These are phyloP conservation scores for Albatrellus ellisii DNA, from an alignment of 768 basidiomycete species.

Conservation along the genomic window DNA sequence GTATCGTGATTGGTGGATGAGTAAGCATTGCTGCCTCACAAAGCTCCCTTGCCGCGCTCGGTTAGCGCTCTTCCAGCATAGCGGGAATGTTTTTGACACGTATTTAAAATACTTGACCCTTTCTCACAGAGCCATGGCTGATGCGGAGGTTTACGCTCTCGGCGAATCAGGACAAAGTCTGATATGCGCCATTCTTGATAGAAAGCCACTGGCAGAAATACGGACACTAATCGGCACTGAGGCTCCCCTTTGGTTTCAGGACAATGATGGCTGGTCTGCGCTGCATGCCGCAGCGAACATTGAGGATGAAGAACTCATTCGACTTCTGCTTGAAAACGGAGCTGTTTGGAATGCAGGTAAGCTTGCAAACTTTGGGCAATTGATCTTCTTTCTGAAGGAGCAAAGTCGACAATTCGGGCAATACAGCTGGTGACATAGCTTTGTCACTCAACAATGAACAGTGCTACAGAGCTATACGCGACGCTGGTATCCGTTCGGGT, in stretches of 20 bases:
- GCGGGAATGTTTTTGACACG: too few species aligned
- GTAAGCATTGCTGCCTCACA: too few species aligned
- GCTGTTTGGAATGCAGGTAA: slow-evolving; percentile 85
- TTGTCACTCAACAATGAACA: slow-evolving; percentile 68
- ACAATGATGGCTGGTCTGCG: slow-evolving; percentile 62
- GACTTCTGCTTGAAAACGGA: slow-evolving; percentile 61
- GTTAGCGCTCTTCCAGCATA: too few species aligned
- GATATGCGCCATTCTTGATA: slow-evolving; percentile 42
- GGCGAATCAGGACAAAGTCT: slow-evolving; percentile 41
- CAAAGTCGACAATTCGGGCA: slow-evolving; percentile 61
- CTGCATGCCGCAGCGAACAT: slow-evolving; percentile 80
- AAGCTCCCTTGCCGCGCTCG: too few species aligned
- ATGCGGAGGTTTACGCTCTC: slow-evolving; percentile 16
- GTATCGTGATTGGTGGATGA: too few species aligned
- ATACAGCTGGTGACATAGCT: slow-evolving; percentile 85
- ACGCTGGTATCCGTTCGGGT: slow-evolving; percentile 90
- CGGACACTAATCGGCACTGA: slow-evolving; percentile 43
- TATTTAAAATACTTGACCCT: too few species aligned
- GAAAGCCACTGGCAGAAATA: slow-evolving; percentile 30
- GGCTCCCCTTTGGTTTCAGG: slow-evolving; percentile 86
- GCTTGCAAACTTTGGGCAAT: too few species aligned
- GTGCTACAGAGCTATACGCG: slow-evolving; percentile 71
- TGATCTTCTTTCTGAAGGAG: too few species aligned
- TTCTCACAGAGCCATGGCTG: too few species aligned
- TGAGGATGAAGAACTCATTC: slow-evolving; percentile 50